Percentiles rank a stretch among this genome's conserved stretches.
These are phyloP conservation scores for Candida tetrigidarum DNA, from an alignment of 1,139 yeast species.

Conservation along the genomic window DNA sequence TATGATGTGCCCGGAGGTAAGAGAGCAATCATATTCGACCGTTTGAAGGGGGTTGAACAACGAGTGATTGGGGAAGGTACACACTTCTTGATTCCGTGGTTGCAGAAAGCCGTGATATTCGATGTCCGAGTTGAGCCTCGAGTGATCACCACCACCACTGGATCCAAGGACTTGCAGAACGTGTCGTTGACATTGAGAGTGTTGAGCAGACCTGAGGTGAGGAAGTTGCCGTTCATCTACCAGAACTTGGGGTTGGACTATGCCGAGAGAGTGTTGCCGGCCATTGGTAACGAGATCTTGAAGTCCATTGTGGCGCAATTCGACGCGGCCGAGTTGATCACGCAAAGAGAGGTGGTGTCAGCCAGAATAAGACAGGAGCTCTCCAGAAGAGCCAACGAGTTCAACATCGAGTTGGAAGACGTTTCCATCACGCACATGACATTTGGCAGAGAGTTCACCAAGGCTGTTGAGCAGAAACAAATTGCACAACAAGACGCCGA, in stretches of 20 bases:
- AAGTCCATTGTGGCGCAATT: slow-evolving; percentile 97
- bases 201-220: slow-evolving; percentile 91
- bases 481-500: slow-evolving; percentile 99
- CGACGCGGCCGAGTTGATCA: slow-evolving; percentile 96
- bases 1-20: slow-evolving; percentile 97
- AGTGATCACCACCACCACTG: slow-evolving; percentile 93
- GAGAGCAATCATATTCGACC: slow-evolving; percentile 94
- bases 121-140: slow-evolving; percentile 94
- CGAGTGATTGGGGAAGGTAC: slow-evolving; percentile 95
- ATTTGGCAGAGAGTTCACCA: slow-evolving; percentile 95
- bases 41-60: slow-evolving; percentile 86
- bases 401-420: slow-evolving; percentile 91
- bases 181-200: slow-evolving; percentile 93
- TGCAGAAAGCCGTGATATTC: slow-evolving; percentile 85
- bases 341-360: slow-evolving; percentile 95
- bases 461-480: slow-evolving; percentile 98
- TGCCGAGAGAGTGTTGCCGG: slow-evolving; percentile 96
- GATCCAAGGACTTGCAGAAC: slow-evolving; percentile 96
- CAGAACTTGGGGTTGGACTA: slow-evolving; percentile 93
- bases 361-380: slow-evolving; percentile 89
- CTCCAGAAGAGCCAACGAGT: slow-evolving; percentile 82
- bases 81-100: slow-evolving; percentile 95
- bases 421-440: slow-evolving; percentile 99
- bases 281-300: slow-evolving; percentile 95
- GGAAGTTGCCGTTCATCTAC: slow-evolving; percentile 80